These are phyloP conservation scores for Endocalyx cinctus DNA, from an alignment of 2,329 filamentous ascomycete species.

Conservation along the genomic window DNA sequence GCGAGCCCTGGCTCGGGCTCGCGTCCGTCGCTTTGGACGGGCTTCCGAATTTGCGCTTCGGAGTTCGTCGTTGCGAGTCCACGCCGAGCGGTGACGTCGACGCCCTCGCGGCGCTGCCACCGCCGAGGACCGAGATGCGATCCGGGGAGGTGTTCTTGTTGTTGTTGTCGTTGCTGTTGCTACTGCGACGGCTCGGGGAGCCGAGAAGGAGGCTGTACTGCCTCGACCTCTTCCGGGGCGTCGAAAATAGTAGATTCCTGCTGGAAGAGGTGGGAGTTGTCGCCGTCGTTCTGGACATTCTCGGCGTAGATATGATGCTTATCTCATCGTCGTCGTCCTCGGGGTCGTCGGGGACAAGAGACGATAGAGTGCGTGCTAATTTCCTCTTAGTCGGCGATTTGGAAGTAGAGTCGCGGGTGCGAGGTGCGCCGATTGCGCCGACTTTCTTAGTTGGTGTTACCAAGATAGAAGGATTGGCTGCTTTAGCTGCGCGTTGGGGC, in stretches of 20 bases:
- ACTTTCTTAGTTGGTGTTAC: background rate
- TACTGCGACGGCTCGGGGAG: background rate
- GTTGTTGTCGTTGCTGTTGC: background rate
- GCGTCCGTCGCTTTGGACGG: background rate
- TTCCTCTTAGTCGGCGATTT: slow-evolving; percentile 5
- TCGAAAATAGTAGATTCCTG: slow-evolving; percentile 1
- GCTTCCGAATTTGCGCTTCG: background rate
- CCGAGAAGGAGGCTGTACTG: slow-evolving; percentile 6
- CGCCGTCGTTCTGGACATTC: slow-evolving; percentile 1
- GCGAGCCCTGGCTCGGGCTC: slow-evolving; percentile 21
- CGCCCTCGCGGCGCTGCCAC: background rate
- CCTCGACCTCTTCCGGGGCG: slow-evolving; percentile 10
- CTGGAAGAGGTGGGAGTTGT: slow-evolving; percentile 1
- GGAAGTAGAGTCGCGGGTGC: too few relatives aligned
- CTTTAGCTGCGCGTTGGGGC: background rate
- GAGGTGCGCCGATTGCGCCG: slow-evolving; percentile 1
- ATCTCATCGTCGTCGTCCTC: slow-evolving; percentile 20
- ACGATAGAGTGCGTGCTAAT: slow-evolving; percentile 13
- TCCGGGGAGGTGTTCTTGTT: too few relatives aligned
- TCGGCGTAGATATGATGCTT: slow-evolving; percentile 11
- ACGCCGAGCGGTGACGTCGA: background rate
- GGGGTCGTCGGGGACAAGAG: slow-evolving; percentile 17
- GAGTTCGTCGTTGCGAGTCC: background rate
- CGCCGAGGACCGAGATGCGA: too few relatives aligned
- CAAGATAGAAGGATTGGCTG: background rate